Percentiles rank a stretch among this genome's conserved stretches.
Conservation (phyloP, 768 basidiomycete species). For the Fistulinella prunicolor region DNA sequence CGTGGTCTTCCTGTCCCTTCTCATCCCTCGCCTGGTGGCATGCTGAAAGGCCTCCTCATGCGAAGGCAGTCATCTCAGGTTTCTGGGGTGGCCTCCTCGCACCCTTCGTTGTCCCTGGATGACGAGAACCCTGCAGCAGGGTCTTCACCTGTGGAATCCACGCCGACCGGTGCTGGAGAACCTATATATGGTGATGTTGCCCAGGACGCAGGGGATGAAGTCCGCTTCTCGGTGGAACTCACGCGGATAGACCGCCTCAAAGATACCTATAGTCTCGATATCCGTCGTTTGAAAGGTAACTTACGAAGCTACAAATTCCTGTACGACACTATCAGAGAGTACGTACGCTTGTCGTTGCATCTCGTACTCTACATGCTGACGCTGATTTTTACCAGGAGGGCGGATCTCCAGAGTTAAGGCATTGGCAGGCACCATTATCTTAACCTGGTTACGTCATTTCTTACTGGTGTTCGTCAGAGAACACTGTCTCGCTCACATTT, state of each 20-base stretch:
- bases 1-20: conserved; percentile 86
- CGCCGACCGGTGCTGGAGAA: conserved; percentile 38
- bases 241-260: conserved; percentile 87
- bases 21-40: conserved; percentile 67
- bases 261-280: conserved; percentile 89
- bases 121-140: conserved; percentile 29
- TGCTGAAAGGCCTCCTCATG: conserved; percentile 86
- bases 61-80: conserved; percentile 88
- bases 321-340: conserved; percentile 87
- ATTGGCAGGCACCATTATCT: conserved; percentile 27
- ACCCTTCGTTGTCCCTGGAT: conserved; percentile 51
- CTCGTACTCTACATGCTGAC: conserved; percentile 10
- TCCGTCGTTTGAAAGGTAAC: conserved; percentile 89
- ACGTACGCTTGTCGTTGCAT: conserved; percentile 35
- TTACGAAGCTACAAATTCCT: conserved; percentile 90
- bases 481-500: conserved; percentile 7
- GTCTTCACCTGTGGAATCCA: conserved; percentile 36
- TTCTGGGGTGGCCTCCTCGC: conserved; percentile 34
- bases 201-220: conserved; percentile 91
- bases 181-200: conserved; percentile 74
- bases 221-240: conserved; percentile 93
- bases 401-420: conserved; percentile 36
- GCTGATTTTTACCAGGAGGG: conserved; percentile 27
- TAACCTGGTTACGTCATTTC: neutral
- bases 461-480: conserved; percentile 1